Base-by-base conservation (phyloP, 2,329 filamentous ascomycete species). In the Boeremia lycopersici region DNA sequence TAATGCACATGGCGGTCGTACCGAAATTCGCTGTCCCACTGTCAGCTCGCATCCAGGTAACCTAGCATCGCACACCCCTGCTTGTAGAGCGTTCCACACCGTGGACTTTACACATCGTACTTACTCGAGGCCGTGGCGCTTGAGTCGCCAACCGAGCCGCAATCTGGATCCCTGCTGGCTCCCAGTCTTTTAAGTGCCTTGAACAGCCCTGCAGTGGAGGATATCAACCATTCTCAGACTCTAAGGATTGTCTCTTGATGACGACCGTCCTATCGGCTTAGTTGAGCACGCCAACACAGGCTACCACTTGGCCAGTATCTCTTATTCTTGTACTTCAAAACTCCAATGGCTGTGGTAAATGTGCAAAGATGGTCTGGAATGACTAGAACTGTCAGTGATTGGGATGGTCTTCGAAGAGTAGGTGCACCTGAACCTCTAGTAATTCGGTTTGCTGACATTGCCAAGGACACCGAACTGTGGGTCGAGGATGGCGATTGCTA, bases 381-480 rank as follows among this genome's bases (percentile, higher is more conserved):
- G 45, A 73, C 68, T 15, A 65, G 67, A 29, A 72, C 63, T 19
- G 64, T 66, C 19, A 65, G 60, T 31, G 60, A 71, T 46, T 82
- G 80, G 79, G 77, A 81, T 66, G 74, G 75, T 10, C 61, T 82
- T 25, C 71, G 77, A 59, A 76, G 72, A 54, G 80, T 81, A 70
- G 62, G 74, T 66, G 6, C n/a, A 35, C 12, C 34, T 13, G 13
- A 23, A n/a, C 19, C 39, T 40, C 31, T 36, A 19, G 56, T 60
- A 47, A 30, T 13, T 13, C n/a, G 10, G 17, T 33, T 17, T 5
- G 63, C 46, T 39, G 30, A 8, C 11, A 8, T 28, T 19, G 26
- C 29, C 25, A 55, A 92, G 89, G 89, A 93, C 62, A 78, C 83
- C 2, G 89, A 91, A 61, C 78, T 93, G 2, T 93, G 87, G 87